phyloP scores from a whole-genome alignment of 2,329 filamentous ascomycete genomes.

The Clonostachys rosea region DNA sequence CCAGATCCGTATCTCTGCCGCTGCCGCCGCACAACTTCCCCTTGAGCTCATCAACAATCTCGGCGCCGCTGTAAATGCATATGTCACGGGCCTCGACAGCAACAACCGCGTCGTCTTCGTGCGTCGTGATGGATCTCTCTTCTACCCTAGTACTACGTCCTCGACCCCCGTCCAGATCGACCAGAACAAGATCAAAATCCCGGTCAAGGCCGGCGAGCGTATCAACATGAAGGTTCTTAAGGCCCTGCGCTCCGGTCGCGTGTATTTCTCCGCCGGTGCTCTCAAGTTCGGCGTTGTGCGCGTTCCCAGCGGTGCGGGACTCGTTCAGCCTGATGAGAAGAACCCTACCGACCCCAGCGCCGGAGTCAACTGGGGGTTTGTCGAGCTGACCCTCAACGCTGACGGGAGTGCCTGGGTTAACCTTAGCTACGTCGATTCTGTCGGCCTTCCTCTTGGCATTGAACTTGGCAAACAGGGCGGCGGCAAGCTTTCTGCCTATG shows the following conservation, averaged over 20 bases:
- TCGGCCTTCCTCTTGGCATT: slow-evolving; percentile 45
- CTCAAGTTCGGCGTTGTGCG: slow-evolving; percentile 35
- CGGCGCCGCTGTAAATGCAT: slow-evolving; percentile 29
- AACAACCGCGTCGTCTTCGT: slow-evolving; percentile 34
- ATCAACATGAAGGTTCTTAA: slow-evolving; percentile 31
- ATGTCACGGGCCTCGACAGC: slow-evolving; percentile 37
- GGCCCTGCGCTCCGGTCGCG: slow-evolving; percentile 31
- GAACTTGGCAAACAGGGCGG: slow-evolving; percentile 28
- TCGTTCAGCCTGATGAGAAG: slow-evolving; percentile 43
- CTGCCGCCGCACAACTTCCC: slow-evolving; percentile 7
- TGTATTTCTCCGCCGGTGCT: slow-evolving; percentile 38
- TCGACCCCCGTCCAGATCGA: slow-evolving; percentile 25
- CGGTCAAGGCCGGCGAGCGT: slow-evolving; percentile 29
- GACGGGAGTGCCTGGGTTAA: slow-evolving; percentile 36
- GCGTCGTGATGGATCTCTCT: slow-evolving; percentile 27
- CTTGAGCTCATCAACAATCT: slow-evolving; percentile 38
- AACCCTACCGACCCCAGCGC: slow-evolving; percentile 36
- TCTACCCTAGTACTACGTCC: slow-evolving; percentile 32
- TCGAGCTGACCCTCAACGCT: slow-evolving; percentile 39
- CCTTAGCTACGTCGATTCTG: slow-evolving; percentile 46
- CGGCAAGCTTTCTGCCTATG: slow-evolving; percentile 27
- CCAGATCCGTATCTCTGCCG: too few species aligned
- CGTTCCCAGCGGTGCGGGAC: slow-evolving; percentile 16
- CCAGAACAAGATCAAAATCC: slow-evolving; percentile 39
- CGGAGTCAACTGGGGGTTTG: slow-evolving; percentile 41